phyloP scores from a whole-genome alignment of 192 early-diverging fungal genomes.

The Dissophora ornata region DNA sequence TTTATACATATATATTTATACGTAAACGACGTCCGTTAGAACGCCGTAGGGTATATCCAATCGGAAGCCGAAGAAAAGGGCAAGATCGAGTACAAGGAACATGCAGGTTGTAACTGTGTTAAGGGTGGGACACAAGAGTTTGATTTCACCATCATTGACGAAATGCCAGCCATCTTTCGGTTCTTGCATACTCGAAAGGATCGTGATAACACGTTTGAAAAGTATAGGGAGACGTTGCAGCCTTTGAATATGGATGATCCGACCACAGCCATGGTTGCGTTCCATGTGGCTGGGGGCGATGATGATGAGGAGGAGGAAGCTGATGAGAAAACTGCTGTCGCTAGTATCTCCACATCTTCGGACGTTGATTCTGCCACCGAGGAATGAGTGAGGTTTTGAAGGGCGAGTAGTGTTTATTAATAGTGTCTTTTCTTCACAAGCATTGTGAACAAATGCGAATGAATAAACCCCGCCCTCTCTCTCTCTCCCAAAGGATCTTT shows the following conservation, averaged over 20 bases:
- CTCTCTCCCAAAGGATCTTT: too few relatives aligned
- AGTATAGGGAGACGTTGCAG: conserved; percentile 13
- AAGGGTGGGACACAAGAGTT: conserved; percentile 14
- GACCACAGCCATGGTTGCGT: conserved; percentile 25
- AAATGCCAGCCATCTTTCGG: conserved; percentile 11
- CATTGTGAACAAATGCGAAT: too few relatives aligned
- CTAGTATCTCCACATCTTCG: too few relatives aligned
- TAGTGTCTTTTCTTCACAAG: too few relatives aligned
- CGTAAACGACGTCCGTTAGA: conserved; percentile 13
- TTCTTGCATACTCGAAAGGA: conserved; percentile 23
- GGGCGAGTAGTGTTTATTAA: too few relatives aligned
- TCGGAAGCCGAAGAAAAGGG: conserved; percentile 19
- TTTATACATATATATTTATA: too few relatives aligned
- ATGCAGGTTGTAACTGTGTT: conserved; percentile 30
- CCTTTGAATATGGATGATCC: conserved; percentile 27
- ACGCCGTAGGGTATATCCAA: conserved; percentile 20
- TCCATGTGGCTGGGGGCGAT: conserved; percentile 7
- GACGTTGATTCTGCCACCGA: too few relatives aligned
- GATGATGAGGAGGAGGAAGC: not conserved
- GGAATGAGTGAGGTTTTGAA: too few relatives aligned
- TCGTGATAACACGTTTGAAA: conserved; percentile 30
- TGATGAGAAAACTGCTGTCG: too few relatives aligned
- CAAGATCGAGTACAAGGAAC: conserved; percentile 8
- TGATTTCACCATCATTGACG: conserved; percentile 20
- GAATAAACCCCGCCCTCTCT: too few relatives aligned